Percentiles rank a stretch among this genome's conserved stretches.
phyloP scores from a whole-genome alignment of 176 grass and related monocot genomes.

The Rhynchospora tenuis region DNA sequence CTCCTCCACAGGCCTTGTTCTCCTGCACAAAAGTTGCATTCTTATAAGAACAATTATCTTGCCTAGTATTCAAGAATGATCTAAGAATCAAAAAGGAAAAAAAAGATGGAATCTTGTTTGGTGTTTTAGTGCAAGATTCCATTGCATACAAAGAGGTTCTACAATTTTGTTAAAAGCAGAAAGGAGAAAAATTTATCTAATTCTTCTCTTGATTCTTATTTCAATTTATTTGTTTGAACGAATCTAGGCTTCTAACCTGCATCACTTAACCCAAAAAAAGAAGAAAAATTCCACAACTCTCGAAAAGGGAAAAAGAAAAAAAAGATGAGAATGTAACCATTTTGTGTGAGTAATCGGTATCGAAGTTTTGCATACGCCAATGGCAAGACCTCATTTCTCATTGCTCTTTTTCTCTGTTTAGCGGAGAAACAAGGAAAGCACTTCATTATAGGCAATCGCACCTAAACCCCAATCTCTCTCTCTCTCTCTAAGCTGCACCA shows the following conservation, averaged over 20 bases:
- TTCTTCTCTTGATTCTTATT: not conserved
- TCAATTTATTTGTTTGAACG: not conserved
- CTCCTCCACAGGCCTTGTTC: not conserved
- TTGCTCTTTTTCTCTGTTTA: slow-evolving; percentile 19
- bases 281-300: too few relatives aligned
- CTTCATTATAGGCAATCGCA: slow-evolving; percentile 35
- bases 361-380: not conserved
- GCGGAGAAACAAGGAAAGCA: slow-evolving; percentile 74
- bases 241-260: not conserved
- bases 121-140: not conserved
- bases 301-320: not conserved
- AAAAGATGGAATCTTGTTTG: not conserved
- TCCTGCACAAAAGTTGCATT: slow-evolving; percentile 18
- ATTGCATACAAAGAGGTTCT: not conserved
- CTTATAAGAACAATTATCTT: slow-evolving; percentile 5
- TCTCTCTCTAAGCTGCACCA: not conserved
- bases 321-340: slow-evolving; percentile 17
- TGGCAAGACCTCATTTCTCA: slow-evolving; percentile 21
- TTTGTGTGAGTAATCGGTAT: not conserved
- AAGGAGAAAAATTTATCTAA: not conserved
- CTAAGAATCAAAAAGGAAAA: not conserved
- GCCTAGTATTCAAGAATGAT: not conserved
- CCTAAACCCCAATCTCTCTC: not conserved
- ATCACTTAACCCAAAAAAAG: not conserved
- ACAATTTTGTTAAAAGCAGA: not conserved